Percentiles rank a stretch among this genome's conserved stretches.
Evolutionary conservation across 176 grass and related monocot species (phyloP).

Genomic region (Poa pratensis): DNA sequence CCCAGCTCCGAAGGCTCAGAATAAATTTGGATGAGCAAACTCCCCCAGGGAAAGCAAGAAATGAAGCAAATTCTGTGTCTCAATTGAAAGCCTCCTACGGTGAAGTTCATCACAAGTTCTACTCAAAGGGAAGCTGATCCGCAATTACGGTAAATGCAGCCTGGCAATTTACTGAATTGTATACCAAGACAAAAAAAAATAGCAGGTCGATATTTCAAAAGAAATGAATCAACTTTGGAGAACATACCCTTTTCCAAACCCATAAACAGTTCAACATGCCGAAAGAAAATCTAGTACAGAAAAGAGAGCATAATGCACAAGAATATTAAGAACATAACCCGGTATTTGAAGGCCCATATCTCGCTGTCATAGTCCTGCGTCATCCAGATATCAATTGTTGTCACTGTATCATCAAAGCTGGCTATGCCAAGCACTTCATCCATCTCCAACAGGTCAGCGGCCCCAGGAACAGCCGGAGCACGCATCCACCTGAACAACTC

Average conservation of each 20-base stretch:
- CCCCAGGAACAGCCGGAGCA: not conserved
- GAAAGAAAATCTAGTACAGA: not conserved
- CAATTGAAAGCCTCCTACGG: too few relatives aligned
- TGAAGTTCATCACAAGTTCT: not conserved
- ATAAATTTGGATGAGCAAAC: conserved; percentile 9
- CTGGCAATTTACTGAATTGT: not conserved
- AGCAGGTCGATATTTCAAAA: not conserved
- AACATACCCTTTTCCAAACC: conserved; percentile 9
- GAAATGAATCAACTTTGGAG: not conserved
- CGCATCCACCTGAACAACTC: not conserved
- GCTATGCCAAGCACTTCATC: not conserved
- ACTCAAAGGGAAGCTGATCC: not conserved
- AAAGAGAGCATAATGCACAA: not conserved
- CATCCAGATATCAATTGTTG: not conserved
- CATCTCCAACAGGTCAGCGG: not conserved
- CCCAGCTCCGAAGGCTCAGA: too few relatives aligned
- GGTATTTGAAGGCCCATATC: conserved; percentile 2
- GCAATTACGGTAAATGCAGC: not conserved
- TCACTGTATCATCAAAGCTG: too few relatives aligned
- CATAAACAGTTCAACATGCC: not conserved
- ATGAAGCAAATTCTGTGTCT: conserved; percentile 29
- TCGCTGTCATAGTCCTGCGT: not conserved
- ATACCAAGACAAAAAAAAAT: not conserved
- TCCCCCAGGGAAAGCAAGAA: not conserved
- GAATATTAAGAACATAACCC: too few relatives aligned